phyloP scores from a whole-genome alignment of 768 basidiomycete genomes.

The Mycena olivaceomarginata region DNA sequence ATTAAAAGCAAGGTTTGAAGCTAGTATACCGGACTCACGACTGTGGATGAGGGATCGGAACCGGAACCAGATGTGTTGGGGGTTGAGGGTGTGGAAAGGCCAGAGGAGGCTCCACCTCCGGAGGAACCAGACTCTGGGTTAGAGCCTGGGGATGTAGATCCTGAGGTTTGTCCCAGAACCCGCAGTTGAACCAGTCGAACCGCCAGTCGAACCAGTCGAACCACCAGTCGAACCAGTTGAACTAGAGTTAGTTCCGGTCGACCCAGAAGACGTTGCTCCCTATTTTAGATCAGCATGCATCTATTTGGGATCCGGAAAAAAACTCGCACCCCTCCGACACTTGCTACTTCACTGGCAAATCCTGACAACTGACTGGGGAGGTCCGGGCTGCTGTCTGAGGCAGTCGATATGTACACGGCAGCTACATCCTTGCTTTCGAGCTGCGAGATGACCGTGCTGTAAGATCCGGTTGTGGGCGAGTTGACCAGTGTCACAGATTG shows the following conservation, averaged over 20 bases:
- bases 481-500: slow-evolving; percentile 32
- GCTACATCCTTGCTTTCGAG: slow-evolving; percentile 26
- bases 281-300: neutral
- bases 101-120: too few species aligned
- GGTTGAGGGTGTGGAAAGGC: too few species aligned
- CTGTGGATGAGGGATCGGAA: too few species aligned
- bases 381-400: neutral
- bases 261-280: too few species aligned
- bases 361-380: slow-evolving; percentile 26
- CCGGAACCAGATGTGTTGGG: neutral
- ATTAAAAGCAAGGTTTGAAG: too few species aligned
- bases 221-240: too few species aligned
- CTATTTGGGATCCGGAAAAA: neutral
- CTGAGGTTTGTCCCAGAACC: neutral
- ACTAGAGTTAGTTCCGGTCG: too few species aligned
- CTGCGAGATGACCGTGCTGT: slow-evolving; percentile 26
- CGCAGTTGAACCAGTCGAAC: too few species aligned
- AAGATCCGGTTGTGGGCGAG: slow-evolving; percentile 13
- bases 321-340: slow-evolving; percentile 18
- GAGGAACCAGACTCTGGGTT: too few species aligned
- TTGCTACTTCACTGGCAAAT: slow-evolving; percentile 33
- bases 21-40: too few species aligned
- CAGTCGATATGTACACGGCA: slow-evolving; percentile 38
- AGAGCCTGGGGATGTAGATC: too few species aligned
- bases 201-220: too few species aligned